Percentiles rank a stretch among this genome's conserved stretches.
phyloP scores from a whole-genome alignment of 805 yeast species.

The Kuraishia cidri region DNA sequence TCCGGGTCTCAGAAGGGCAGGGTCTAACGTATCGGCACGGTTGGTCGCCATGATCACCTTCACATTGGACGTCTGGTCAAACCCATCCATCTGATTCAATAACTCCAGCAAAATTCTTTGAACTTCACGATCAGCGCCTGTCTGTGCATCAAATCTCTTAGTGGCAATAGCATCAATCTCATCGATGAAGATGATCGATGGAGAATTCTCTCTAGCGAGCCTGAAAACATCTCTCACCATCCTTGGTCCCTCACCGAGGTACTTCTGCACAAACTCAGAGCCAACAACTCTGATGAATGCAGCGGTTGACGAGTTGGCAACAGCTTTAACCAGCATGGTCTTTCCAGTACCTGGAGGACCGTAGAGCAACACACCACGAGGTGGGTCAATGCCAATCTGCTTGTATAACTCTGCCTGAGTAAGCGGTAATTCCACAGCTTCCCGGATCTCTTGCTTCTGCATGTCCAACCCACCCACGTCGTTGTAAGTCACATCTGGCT shows the following conservation, averaged over 20 bases:
- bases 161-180: conserved; percentile 99
- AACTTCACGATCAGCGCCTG: conserved; percentile 99
- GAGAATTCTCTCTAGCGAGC: conserved; percentile 94
- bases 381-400: conserved; percentile 98
- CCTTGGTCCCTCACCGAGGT: conserved; percentile 98
- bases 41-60: conserved; percentile 99
- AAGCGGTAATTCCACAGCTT: conserved; percentile 95
- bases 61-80: conserved; percentile 90
- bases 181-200: conserved; percentile 94
- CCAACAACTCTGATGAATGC: conserved; percentile 95
- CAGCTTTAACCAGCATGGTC: conserved; percentile 98
- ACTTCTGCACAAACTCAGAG: conserved; percentile 96
- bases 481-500: conserved; percentile 87
- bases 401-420: conserved; percentile 93
- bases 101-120: conserved; percentile 95
- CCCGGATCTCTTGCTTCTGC: conserved; percentile 98
- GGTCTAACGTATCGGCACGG: conserved; percentile 98
- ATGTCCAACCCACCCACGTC: conserved; percentile 98
- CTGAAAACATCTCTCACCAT: conserved; percentile 99
- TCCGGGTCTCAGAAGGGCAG: conserved; percentile 97
- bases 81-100: conserved; percentile 98
- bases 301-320: conserved; percentile 94
- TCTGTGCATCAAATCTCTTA: conserved; percentile 97
- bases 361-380: conserved; percentile 92
- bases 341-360: conserved; percentile 99